Percentiles rank a stretch among this genome's conserved stretches.
These are phyloP conservation scores for Raffaelea deltoideospora DNA, from an alignment of 2,329 filamentous ascomycete genomes.

Conservation along the genomic window DNA sequence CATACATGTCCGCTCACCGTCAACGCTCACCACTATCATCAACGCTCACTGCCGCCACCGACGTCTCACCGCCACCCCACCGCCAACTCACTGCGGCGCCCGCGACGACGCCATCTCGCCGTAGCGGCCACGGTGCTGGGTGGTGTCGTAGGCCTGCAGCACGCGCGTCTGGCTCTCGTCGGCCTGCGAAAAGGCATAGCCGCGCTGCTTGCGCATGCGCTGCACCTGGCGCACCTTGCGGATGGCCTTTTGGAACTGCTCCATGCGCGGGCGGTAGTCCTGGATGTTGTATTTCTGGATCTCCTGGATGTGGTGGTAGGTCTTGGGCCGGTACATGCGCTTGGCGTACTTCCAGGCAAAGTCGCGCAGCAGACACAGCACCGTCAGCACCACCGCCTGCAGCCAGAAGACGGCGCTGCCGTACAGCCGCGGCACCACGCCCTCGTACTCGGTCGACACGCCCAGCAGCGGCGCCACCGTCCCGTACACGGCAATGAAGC, in stretches of 20 bases:
- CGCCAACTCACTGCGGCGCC: slow-evolving; percentile 4
- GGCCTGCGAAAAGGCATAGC: slow-evolving; percentile 94
- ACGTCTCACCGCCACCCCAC: too few species aligned
- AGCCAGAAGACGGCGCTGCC: slow-evolving; percentile 78
- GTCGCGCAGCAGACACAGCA: slow-evolving; percentile 72
- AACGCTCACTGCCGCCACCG: too few species aligned
- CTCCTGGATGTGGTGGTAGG: slow-evolving; percentile 97
- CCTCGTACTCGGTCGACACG: slow-evolving; percentile 72
- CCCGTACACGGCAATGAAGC: slow-evolving; percentile 77
- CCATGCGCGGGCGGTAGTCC: slow-evolving; percentile 96
- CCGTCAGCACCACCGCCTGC: slow-evolving; percentile 66
- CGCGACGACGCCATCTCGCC: slow-evolving; percentile 64
- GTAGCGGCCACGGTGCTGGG: slow-evolving; percentile 75
- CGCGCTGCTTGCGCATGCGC: slow-evolving; percentile 97
- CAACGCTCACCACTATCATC: too few species aligned
- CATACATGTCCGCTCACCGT: not conserved
- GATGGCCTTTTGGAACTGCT: slow-evolving; percentile 99
- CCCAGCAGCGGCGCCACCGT: slow-evolving; percentile 68
- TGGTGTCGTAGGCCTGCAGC: slow-evolving; percentile 95
- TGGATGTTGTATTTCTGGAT: slow-evolving; percentile 99
- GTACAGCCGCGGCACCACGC: slow-evolving; percentile 70
- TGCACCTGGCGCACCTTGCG: slow-evolving; percentile 96
- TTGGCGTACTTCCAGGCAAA: slow-evolving; percentile 96
- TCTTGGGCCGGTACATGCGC: slow-evolving; percentile 90
- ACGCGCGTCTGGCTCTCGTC: slow-evolving; percentile 93